These are phyloP conservation scores for Mycena albidolilacea DNA, from an alignment of 768 basidiomycete genomes.

Conservation along the genomic window DNA sequence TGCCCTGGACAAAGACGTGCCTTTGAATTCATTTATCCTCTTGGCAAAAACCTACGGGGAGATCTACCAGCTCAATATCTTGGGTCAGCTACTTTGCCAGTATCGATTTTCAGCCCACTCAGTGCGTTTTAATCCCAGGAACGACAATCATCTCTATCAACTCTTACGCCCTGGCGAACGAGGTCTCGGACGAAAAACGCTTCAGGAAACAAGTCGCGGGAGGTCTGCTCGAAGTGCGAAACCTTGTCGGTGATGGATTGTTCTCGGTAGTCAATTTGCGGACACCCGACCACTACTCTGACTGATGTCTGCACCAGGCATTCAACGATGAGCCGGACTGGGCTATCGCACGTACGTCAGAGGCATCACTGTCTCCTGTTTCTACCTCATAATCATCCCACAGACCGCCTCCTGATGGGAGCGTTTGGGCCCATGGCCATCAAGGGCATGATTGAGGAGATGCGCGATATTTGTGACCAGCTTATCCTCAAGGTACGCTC, in stretches of 20 bases:
- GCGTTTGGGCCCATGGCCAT: conserved; percentile 30
- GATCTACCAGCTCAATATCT: conserved; percentile 53
- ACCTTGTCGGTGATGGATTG: conserved; percentile 15
- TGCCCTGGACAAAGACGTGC: conserved; percentile 50
- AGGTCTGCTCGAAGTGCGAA: conserved; percentile 17
- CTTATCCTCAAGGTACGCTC: conserved; percentile 56
- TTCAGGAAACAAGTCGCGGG: conserved; percentile 23
- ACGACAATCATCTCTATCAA: conserved; percentile 8
- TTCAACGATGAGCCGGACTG: conserved; percentile 18
- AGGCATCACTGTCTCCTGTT: not conserved
- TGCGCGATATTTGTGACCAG: conserved; percentile 62
- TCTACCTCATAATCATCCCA: no score
- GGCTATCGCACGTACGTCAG: conserved; percentile 23
- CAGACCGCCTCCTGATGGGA: conserved; percentile 34
- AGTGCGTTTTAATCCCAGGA: not conserved
- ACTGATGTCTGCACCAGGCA: not conserved
- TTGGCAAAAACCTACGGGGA: conserved; percentile 55
- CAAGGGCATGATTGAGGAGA: conserved; percentile 62
- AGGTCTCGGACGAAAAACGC: conserved; percentile 30
- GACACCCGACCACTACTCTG: not conserved
- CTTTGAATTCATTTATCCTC: conserved; percentile 48
- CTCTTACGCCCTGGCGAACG: conserved; percentile 21
- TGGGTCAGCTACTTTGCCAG: conserved; percentile 43
- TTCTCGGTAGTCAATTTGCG: conserved; percentile 8
- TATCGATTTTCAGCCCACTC: not conserved